Evolutionary conservation across 805 yeast genomes (phyloP).

Genomic region (Zygosaccharomyces bisporus): DNA sequence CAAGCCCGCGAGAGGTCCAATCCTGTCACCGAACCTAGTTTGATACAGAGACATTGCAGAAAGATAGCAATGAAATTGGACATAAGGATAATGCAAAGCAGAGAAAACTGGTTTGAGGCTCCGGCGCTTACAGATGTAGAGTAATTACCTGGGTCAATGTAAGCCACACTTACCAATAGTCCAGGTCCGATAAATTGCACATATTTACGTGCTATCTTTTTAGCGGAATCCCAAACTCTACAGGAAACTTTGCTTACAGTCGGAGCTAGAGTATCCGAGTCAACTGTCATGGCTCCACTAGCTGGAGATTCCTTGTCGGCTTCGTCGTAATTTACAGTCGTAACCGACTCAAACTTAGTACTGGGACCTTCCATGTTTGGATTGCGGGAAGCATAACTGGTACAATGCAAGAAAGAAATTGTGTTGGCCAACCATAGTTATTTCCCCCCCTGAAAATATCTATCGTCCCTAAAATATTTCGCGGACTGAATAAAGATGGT

Average conservation of each 20-base stretch:
- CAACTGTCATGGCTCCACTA: no score
- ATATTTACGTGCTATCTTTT: constrained; percentile 43
- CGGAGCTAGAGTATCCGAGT: no score
- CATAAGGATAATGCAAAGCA: constrained; percentile 65
- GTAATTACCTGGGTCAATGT: constrained; percentile 93
- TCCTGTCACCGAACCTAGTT: constrained; percentile 87
- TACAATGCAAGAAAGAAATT: no score
- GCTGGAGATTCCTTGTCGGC: no score
- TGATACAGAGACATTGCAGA: constrained; percentile 77
- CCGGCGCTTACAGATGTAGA: constrained; percentile 89
- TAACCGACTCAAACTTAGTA: no score
- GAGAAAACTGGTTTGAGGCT: constrained; percentile 68
- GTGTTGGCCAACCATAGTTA: no score
- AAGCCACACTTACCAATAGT: constrained; percentile 81
- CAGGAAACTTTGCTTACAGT: neutral
- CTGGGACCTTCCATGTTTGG: no score
- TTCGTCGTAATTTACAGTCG: no score
- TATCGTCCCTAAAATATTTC: no score
- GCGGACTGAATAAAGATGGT: no score
- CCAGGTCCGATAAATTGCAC: constrained; percentile 81
- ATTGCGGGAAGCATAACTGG: no score
- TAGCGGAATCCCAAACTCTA: constrained; percentile 19
- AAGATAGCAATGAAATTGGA: constrained; percentile 84
- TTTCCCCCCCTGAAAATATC: no score
- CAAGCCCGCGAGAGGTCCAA: constrained; percentile 84